Evolutionary conservation across 192 early-diverging fungal species (phyloP).

Genomic region (Fimicolochytrium jonesii): DNA sequence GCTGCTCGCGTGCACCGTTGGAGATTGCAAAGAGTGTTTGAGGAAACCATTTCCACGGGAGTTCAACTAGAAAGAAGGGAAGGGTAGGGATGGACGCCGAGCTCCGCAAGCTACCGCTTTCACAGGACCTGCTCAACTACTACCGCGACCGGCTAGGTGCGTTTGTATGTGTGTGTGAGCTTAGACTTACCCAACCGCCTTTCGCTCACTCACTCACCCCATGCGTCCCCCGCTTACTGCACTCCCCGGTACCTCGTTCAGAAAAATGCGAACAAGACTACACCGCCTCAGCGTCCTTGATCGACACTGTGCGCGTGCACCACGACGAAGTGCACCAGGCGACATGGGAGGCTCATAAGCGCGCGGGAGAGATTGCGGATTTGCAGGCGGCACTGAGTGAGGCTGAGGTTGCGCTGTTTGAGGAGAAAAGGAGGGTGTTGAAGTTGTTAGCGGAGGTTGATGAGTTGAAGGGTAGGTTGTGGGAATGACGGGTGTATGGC

Average conservation of each 20-base stretch:
- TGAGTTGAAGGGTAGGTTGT: slow-evolving; percentile 42
- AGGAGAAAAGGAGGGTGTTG: slow-evolving; percentile 45
- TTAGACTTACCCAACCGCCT: neutral
- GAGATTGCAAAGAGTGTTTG: too few species aligned
- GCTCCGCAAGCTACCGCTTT: slow-evolving; percentile 28
- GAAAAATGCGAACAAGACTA: slow-evolving; percentile 41
- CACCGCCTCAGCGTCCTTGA: slow-evolving; percentile 25
- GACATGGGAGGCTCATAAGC: slow-evolving; percentile 44
- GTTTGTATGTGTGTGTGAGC: neutral
- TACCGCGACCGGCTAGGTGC: slow-evolving; percentile 32
- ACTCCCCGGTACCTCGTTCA: neutral
- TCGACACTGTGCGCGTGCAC: slow-evolving; percentile 35
- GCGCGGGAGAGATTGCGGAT: slow-evolving; percentile 41
- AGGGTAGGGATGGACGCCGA: slow-evolving; percentile 12
- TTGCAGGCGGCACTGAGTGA: slow-evolving; percentile 48
- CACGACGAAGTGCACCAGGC: slow-evolving; percentile 46
- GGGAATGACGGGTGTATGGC: too few species aligned
- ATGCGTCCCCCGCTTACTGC: neutral
- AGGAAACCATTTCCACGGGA: too few species aligned
- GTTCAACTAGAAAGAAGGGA: neutral
- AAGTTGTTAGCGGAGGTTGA: slow-evolving; percentile 51
- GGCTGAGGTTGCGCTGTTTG: slow-evolving; percentile 44
- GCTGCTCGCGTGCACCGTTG: too few species aligned
- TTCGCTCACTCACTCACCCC: neutral
- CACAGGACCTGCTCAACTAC: slow-evolving; percentile 32